Evolutionary conservation across 2,329 filamentous ascomycete genomes (phyloP), one percentile per base, ranked within the genome.

Genomic region (Talaromyces piceae): DNA sequence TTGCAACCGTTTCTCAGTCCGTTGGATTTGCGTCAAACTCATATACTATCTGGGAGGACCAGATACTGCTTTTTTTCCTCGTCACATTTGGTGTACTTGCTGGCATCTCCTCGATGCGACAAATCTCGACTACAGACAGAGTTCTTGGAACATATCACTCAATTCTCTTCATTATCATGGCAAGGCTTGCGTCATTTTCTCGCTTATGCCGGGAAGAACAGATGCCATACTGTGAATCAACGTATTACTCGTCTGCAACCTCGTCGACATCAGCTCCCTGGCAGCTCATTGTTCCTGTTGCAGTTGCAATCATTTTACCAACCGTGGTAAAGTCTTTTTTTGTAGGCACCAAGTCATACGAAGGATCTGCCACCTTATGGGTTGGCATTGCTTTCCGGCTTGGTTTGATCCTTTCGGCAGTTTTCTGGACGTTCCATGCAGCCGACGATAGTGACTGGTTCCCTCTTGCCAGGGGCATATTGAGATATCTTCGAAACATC

Each of bases 1-100:
- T 91, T 12, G 89, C 95, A 59, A 90, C 90, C 0, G 67, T 90
- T n/a, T 83, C 86, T 55, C 88, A 95, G 63, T 94, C 90, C n/a
- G 75, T 88, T 47, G 91, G 93, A 6, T 98, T 97, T 66, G 91
- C 91, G 0, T 93, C 93, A 3, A 98, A 98, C 70, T 98, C 93
- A 0, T 98, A 91, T 70, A 97, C 91, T 0, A 95, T 98, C 58
- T 98, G 93, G 91, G 93, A 98, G 72, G 93, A 98, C 63, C 87
- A 89, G 12, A 96, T 96, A 51, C 78, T 95, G 4, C 77, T 95
- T 3, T 95, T 95, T 73, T 91, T 97, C 72, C 80, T 96, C 53
- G 82, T 83, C 2, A 93, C 91, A 0, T 96, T 97, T 64, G 91
- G 90, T 26, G 69, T 90, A 5, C 77, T 85, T n/a, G 81, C 86